These are phyloP conservation scores for Erythrophleum ivorense DNA, from an alignment of 331 rosid species.

Conservation along the genomic window DNA sequence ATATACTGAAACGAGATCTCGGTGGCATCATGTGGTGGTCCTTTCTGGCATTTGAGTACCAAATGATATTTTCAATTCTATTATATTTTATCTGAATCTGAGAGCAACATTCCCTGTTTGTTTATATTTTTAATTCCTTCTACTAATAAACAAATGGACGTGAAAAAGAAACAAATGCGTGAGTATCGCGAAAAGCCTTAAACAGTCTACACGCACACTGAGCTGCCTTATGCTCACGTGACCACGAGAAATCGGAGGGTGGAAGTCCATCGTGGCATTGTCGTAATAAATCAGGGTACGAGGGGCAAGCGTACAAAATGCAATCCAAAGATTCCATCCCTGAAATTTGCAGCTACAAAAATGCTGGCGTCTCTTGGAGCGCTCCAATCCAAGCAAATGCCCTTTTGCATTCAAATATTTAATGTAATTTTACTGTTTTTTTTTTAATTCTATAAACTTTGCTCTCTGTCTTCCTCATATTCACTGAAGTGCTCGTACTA, in stretches of 20 bases:
- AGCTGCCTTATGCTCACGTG: background rate
- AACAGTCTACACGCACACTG: background rate
- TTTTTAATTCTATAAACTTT: background rate
- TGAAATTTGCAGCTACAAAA: slow-evolving; percentile 65
- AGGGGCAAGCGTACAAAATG: slow-evolving; percentile 41
- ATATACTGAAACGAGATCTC: background rate
- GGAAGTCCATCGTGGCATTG: slow-evolving; percentile 41
- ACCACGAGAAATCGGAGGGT: slow-evolving; percentile 6
- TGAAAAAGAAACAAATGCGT: background rate
- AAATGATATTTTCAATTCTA: background rate
- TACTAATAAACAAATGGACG: background rate
- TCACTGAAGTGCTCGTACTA: slow-evolving; percentile 35
- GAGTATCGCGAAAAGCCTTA: background rate
- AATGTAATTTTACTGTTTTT: too few relatives aligned
- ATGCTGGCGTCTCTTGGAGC: slow-evolving; percentile 52
- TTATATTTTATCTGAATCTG: background rate
- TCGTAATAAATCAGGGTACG: slow-evolving; percentile 27
- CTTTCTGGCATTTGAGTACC: slow-evolving; percentile 20
- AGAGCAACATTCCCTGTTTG: background rate
- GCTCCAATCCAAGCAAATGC: slow-evolving; percentile 65
- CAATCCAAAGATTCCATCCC: slow-evolving; percentile 76
- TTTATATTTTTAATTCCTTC: background rate
- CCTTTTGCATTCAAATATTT: slow-evolving; percentile 40
- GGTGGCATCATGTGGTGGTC: background rate
- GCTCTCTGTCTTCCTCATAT: slow-evolving; percentile 40